Evolutionary conservation across 768 basidiomycete species (phyloP), one percentile per base, ranked within the genome.

Genomic region (Tylopilus felleus): DNA sequence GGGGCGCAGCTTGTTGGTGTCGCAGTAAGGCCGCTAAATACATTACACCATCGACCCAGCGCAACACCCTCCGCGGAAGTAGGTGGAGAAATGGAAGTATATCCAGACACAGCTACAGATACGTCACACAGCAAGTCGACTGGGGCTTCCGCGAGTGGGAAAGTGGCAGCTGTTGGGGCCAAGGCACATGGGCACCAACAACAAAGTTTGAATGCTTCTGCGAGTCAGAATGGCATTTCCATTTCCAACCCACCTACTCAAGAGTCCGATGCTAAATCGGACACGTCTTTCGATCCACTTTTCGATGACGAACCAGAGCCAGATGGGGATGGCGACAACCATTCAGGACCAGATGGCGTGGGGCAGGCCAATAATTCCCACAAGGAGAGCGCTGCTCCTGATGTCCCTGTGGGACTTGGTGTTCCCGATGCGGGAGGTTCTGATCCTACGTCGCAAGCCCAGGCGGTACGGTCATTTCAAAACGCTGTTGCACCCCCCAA

Each of bases 271-370:
- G 74, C 82, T 17, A 86, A 82, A 65, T 91, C 92, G 5, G 88
- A 93, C 53, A 80, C 80, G 7, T 91, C 90, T 0, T 91, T 83
- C 65, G 93, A 95, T 64, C 90, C 94, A 27, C 74, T 98, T 19
- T 98, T 97, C 66, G 93, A 93, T 64, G 91, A 90, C 52, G 92
- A 89, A 63, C 82, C 81, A 12, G 86, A 86, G 48, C 80, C 76
- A 2, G 81, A 80, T 47, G 81, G 74, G n/a, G 76, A 78, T 53
- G 68, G 67, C 12, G 71, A 73, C 46, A 51, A 50, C 27, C 54
- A 50, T 22, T 38, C 58, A 40, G 53, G 42, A 41, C 49, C 44
- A 33, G 64, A 66, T 54, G 57, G 58, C 38, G 63, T 60, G 28
- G 52, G 62, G 17, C 62, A 60, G 53, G 44, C 35, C 42, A 58